phyloP scores from a whole-genome alignment of 257 asterid genomes.

The Schizonepeta tenuifolia region DNA sequence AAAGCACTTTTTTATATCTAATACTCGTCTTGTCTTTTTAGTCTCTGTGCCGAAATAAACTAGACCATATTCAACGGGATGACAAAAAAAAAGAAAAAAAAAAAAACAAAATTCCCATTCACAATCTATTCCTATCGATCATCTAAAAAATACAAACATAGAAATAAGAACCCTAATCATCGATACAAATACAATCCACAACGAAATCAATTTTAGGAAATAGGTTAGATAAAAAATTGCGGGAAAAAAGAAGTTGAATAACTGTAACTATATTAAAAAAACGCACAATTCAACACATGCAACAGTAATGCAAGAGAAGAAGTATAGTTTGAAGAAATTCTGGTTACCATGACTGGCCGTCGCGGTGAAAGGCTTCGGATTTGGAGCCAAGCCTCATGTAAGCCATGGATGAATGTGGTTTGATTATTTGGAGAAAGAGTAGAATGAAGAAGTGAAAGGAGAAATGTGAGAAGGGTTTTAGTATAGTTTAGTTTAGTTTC shows the following conservation, averaged over 20 bases:
- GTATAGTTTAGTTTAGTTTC: neutral
- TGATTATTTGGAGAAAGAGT: neutral
- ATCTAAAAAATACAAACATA: neutral
- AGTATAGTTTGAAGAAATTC: neutral
- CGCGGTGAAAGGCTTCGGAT: conserved; percentile 76
- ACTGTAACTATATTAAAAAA: neutral
- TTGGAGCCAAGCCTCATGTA: conserved; percentile 82
- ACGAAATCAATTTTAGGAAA: neutral
- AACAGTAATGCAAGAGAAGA: neutral
- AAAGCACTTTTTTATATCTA: no score
- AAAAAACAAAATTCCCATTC: neutral
- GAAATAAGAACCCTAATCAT: neutral
- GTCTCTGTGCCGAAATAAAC: no score
- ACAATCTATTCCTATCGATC: neutral
- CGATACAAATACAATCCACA: neutral
- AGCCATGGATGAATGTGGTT: conserved; percentile 48
- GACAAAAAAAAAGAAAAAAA: no score
- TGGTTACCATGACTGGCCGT: conserved; percentile 74
- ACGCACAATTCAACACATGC: neutral
- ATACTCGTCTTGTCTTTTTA: no score
- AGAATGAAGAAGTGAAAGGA: neutral
- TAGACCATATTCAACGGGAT: no score
- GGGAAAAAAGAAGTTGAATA: neutral
- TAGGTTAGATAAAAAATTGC: neutral
- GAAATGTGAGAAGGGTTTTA: conserved; percentile 14